Base-by-base conservation (phyloP, 2,329 filamentous ascomycete genomes). In the Sarocladiaceae sp. region DNA sequence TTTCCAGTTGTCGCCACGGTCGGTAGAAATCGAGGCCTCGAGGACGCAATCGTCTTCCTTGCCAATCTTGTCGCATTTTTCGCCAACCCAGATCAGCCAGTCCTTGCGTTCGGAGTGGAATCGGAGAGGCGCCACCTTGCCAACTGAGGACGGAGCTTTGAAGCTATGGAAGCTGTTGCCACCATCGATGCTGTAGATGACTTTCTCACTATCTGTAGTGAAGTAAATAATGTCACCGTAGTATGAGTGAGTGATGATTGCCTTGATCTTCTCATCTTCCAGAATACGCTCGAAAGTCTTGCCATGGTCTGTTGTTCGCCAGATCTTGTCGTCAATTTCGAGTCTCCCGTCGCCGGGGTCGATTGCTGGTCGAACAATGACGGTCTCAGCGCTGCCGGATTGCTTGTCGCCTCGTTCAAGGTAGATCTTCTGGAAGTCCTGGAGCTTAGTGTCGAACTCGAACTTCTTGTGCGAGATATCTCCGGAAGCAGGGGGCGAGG, bases 21-120 rank as follows among this genome's bases (percentile, higher is more conserved):
- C 90, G 28, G 75, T 84, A 31, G 88, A 90, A 53, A 90, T 76
- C 40, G 88, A 90, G 2, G 92, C 90, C 56, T 88, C 82, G 1
- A 76, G 76, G 60, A 88, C 86, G 66, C 92, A 97, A 29, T 80
- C 66, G 26, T 73, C 70, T 15, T 68, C 71, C 6, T 67, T 66
- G 11, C 74, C 75, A 3, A 72, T 65, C 28, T 67, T 67, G 39
- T 84, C 80, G 64, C 90, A 95, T 56, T 86, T 80, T 57, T 83
- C 72, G 35, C 92, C 93, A 47, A 87, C 83, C 91, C 92, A 97
- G 55, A 99, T 88, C 39, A 97, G 76, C 90, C 91, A 97, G 62
- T 96, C 88, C 64, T 86, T 87, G 61, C 87, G 82, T 59, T 87
- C 83, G 1, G 91, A 88, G 62, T 99, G 94, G 72, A 99, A 99